Conservation (phyloP, 805 yeast genomes). For the Spathaspora boniae region DNA sequence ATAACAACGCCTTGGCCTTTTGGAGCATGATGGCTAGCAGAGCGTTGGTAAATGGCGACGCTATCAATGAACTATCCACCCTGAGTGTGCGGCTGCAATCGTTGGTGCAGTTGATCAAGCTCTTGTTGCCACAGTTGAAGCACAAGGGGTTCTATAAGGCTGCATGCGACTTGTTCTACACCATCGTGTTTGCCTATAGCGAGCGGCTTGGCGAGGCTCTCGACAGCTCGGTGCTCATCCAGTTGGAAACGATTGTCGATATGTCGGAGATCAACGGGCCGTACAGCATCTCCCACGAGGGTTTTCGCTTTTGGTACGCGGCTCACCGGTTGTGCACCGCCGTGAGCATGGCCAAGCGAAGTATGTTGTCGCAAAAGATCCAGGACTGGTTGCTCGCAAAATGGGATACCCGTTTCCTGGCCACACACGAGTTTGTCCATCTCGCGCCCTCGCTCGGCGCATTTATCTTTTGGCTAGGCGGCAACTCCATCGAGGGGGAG, state of each 20-base stretch:
- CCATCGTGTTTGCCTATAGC: conserved; percentile 9
- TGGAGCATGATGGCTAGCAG: conserved; percentile 24
- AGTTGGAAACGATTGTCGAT: conserved; percentile 49
- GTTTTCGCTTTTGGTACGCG: conserved; percentile 54
- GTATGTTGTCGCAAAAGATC: conserved; percentile 26
- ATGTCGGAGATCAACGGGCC: conserved; percentile 65
- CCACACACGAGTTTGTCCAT: conserved; percentile 4
- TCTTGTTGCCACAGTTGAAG: conserved; percentile 36
- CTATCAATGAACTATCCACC: not conserved
- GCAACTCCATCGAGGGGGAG: conserved; percentile 9
- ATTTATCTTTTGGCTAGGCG: conserved; percentile 46
- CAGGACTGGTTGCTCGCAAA: conserved; percentile 51
- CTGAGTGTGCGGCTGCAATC: conserved; percentile 1
- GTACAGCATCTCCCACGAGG: conserved; percentile 37
- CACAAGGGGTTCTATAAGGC: conserved; percentile 18
- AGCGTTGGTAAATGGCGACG: conserved; percentile 12
- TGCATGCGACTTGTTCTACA: conserved; percentile 30
- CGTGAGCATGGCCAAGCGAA: conserved; percentile 25
- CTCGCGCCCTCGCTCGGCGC: conserved; percentile 4
- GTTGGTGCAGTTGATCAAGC: conserved; percentile 24
- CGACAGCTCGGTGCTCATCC: conserved; percentile 43
- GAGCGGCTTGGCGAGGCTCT: conserved; percentile 4
- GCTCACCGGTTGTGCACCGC: conserved; percentile 25
- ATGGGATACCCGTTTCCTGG: conserved; percentile 30
- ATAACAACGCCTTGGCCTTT: conserved; percentile 15